Evolutionary conservation across 257 asterid species (phyloP).

Genomic region (Nicotiana tabacum): DNA sequence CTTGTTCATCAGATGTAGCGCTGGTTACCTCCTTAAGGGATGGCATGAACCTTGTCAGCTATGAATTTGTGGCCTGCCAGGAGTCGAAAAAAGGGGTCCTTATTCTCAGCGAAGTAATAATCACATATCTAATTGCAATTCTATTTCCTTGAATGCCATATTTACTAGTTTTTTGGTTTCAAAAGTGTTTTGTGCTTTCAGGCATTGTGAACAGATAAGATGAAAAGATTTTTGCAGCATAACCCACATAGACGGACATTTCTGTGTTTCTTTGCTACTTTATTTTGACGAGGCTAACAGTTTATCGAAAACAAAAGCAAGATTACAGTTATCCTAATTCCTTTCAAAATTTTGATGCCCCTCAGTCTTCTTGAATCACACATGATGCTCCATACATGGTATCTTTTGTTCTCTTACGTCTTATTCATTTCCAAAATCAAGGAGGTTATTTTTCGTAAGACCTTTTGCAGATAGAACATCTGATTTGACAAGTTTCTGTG

Average conservation of each 20-base stretch:
- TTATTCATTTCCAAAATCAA: background rate
- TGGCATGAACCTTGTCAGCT: constrained; percentile 99
- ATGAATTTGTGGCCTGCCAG: constrained; percentile 98
- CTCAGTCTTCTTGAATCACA: background rate
- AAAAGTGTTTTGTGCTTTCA: background rate
- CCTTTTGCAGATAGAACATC: background rate
- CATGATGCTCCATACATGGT: background rate
- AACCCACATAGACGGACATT: background rate
- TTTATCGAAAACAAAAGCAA: background rate
- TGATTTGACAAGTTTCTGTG: background rate
- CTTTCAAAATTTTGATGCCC: background rate
- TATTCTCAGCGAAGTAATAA: constrained; percentile 81
- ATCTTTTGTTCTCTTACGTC: background rate
- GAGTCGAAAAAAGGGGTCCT: constrained; percentile 87
- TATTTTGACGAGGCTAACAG: background rate
- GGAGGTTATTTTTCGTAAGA: background rate
- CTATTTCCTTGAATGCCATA: background rate
- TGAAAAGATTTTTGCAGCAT: background rate
- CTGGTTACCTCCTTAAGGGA: constrained; percentile 94
- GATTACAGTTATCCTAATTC: background rate
- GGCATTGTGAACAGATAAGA: background rate
- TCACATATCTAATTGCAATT: background rate
- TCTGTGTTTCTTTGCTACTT: background rate
- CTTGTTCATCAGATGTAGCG: constrained; percentile 67
- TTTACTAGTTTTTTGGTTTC: constrained; percentile 1